Conservation (phyloP, 176 grass and related monocot species). For the Chrysopogon serrulatus region DNA sequence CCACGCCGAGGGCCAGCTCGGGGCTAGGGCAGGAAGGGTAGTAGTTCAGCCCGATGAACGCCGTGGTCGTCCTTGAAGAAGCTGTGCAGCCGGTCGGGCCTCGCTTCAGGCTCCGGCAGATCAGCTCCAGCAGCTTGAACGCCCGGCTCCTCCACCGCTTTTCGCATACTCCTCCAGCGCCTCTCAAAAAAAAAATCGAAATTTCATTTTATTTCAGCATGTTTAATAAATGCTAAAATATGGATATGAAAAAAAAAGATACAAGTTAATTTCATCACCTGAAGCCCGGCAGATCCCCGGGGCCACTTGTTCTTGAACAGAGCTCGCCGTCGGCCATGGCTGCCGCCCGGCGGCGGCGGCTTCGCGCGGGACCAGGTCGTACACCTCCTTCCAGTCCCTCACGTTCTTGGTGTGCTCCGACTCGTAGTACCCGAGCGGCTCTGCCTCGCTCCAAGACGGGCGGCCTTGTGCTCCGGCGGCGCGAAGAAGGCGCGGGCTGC, state of each 20-base stretch:
- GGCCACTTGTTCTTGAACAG: too few relatives aligned
- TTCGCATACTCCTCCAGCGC: conserved; percentile 46
- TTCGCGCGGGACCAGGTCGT: conserved; percentile 68
- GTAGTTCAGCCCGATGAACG: conserved; percentile 72
- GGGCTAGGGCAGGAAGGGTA: conserved; percentile 88
- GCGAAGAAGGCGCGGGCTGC: conserved; percentile 57
- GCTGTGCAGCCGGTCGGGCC: conserved; percentile 36
- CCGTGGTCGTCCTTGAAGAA: conserved; percentile 66
- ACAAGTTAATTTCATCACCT: too few relatives aligned
- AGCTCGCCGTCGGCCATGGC: too few relatives aligned
- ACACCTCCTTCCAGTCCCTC: conserved; percentile 96
- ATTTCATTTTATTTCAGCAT: too few relatives aligned
- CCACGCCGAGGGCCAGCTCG: conserved; percentile 70
- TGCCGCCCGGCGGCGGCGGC: too few relatives aligned
- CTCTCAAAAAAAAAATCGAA: too few relatives aligned
- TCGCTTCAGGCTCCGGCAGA: conserved; percentile 50
- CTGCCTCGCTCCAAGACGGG: conserved; percentile 38
- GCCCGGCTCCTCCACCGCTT: conserved; percentile 36
- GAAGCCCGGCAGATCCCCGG: too few relatives aligned
- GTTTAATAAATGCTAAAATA: too few relatives aligned
- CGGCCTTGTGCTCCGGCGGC: too few relatives aligned
- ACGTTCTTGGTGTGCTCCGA: conserved; percentile 88
- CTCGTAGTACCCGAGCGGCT: conserved; percentile 71
- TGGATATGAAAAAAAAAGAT: too few relatives aligned
- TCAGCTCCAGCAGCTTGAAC: conserved; percentile 67